Evolutionary conservation across 441 rosid genomes (phyloP).

Genomic region (Oxalis stricta): DNA sequence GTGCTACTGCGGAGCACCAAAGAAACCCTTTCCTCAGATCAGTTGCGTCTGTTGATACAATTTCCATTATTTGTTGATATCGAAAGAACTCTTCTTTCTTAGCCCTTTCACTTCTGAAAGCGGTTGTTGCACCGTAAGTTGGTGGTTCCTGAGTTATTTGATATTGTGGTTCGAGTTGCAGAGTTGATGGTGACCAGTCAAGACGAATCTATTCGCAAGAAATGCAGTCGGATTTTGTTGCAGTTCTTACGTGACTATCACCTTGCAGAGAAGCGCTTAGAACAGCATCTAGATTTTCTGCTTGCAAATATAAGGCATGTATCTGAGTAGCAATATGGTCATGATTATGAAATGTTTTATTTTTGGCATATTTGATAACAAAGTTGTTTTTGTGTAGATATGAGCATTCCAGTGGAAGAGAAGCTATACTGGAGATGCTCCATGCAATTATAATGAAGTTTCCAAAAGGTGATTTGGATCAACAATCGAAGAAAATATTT

Average conservation of each 20-base stretch:
- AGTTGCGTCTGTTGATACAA: slow-evolving; percentile 52
- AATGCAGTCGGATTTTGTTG: slow-evolving; percentile 66
- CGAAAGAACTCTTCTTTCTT: slow-evolving; percentile 56
- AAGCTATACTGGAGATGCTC: slow-evolving; percentile 87
- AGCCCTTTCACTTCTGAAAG: slow-evolving; percentile 70
- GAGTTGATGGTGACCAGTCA: slow-evolving; percentile 87
- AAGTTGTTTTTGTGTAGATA: slow-evolving; percentile 37
- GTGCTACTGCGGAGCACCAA: slow-evolving; percentile 51
- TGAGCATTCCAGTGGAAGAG: slow-evolving; percentile 76
- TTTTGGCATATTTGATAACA: background rate
- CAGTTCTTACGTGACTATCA: slow-evolving; percentile 69
- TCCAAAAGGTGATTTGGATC: slow-evolving; percentile 37
- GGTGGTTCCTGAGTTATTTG: slow-evolving; percentile 84
- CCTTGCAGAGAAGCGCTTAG: slow-evolving; percentile 51
- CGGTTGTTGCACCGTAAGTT: slow-evolving; percentile 64
- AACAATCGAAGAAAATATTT: slow-evolving; percentile 43
- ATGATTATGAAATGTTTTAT: background rate
- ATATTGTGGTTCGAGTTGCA: slow-evolving; percentile 45
- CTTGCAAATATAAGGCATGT: slow-evolving; percentile 63
- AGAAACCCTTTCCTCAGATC: slow-evolving; percentile 63
- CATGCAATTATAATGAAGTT: slow-evolving; percentile 57
- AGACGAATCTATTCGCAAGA: slow-evolving; percentile 54
- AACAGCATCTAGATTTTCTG: slow-evolving; percentile 55
- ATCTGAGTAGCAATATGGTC: slow-evolving; percentile 3
- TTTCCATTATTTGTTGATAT: slow-evolving; percentile 85